These are phyloP conservation scores for Cercospora sp. DNA, from an alignment of 2,329 filamentous ascomycete genomes.

Conservation along the genomic window DNA sequence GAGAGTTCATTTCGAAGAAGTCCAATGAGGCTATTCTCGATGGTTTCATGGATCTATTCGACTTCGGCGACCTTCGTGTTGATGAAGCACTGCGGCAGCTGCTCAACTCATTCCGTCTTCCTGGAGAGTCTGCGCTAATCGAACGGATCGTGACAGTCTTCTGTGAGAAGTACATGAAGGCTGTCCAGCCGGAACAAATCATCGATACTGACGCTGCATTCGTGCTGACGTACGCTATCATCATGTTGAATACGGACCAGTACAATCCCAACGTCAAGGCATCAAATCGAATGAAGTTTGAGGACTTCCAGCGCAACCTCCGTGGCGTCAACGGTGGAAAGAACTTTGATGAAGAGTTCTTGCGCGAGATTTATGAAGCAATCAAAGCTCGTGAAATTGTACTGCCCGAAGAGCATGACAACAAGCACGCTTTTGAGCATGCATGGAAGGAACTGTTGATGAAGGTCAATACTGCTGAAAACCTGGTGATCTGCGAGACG, in stretches of 20 bases:
- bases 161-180: slow-evolving; percentile 76
- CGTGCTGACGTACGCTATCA: slow-evolving; percentile 90
- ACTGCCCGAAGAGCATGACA: slow-evolving; percentile 93
- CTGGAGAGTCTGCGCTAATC: slow-evolving; percentile 89
- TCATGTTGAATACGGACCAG: slow-evolving; percentile 95
- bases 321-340: slow-evolving; percentile 82
- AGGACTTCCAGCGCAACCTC: slow-evolving; percentile 85
- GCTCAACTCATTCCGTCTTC: slow-evolving; percentile 89
- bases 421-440: slow-evolving; percentile 93
- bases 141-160: slow-evolving; percentile 89
- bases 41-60: slow-evolving; percentile 82
- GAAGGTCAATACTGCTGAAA: slow-evolving; percentile 75
- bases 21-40: slow-evolving; percentile 82
- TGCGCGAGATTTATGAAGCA: slow-evolving; percentile 83
- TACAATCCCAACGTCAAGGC: slow-evolving; percentile 87
- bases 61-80: slow-evolving; percentile 81
- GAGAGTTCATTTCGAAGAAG: slow-evolving; percentile 90
- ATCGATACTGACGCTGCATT: slow-evolving; percentile 85
- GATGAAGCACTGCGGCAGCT: slow-evolving; percentile 86
- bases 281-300: slow-evolving; percentile 77
- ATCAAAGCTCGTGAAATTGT: slow-evolving; percentile 96
- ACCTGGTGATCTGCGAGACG: slow-evolving; percentile 77
- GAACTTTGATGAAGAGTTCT: slow-evolving; percentile 80
- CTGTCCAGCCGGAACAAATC: slow-evolving; percentile 69
- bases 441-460: slow-evolving; percentile 92